Base-by-base conservation (phyloP, 306 rosid genomes). In the Cicer yamashitae region DNA sequence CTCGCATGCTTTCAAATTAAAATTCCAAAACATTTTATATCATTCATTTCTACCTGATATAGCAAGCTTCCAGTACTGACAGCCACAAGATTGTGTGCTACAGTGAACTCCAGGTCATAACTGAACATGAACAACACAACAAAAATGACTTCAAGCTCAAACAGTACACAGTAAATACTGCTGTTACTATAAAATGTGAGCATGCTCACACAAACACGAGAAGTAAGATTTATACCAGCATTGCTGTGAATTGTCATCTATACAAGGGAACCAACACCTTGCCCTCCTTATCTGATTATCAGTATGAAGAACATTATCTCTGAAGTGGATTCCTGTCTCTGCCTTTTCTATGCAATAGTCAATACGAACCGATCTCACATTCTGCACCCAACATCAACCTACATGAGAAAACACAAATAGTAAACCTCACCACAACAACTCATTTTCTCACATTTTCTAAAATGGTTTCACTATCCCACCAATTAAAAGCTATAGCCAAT, bases 251-350 rank as follows among this genome's bases (percentile, higher is more conserved):
- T 79, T 82, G 88, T 91, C 96, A 77, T 94, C 97, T 48, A 89
- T 82, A 77, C 99, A 94, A 30, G 99, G 99, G 85, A 94, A 94
- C 97, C 97, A 94, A 80, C 97, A 94, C 65, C 96, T 84, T 25
- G 97, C 97, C 68, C 93, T 96, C 79, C 96, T 86, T 64, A 89
- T 88, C 87, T 94, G 99, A 87, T 87, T 90, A 86, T 92, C 90
- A 11, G 96, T 94, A 68, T 86, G 93, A 40, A 93, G 89, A 71
- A 91, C 83, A 57, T 80, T 77, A 63, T 85, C 83, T 56, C 79
- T 74, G 82, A 89, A 86, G 82, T 87, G 91, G 77, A 90, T 79
- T 75, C 96, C 96, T 0, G 97, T 74, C 85, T 90, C 93, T 7
- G 93, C 88, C 80, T 94, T 89, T 86, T 91, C 97, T 62, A 94